Base-by-base conservation (phyloP, 2,329 filamentous ascomycete genomes). In the Epichloe gansuensis region DNA sequence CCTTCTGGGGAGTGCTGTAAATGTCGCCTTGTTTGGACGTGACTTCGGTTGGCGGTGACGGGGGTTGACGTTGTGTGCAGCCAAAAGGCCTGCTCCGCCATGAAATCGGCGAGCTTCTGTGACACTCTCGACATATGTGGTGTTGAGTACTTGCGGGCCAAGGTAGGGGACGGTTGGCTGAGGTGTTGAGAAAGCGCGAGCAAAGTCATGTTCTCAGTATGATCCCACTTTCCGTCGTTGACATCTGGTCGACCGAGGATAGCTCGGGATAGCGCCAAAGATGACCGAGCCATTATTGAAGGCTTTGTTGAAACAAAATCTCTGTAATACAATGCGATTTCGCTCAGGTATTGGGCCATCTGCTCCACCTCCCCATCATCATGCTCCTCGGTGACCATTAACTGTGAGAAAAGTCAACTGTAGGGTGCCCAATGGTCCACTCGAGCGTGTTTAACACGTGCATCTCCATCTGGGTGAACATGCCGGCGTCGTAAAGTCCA, bases 391-490 rank as follows among this genome's bases (percentile, higher is more conserved):
- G 87, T 80, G 41, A 94, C 80, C 56, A 91, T 89, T 56, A 96
- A 75, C 65, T 95, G 87, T 46, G 94, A 79, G 72, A 96, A 98
- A 86, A 88, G 70, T 97, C 91, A 59, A 96, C 88, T 31, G 93
- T 97, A 1, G 93, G 91, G 72, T 97, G 91, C 52, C 93, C 93
- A 60, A 98, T 87, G 60, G 85, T 83, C 93, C 93, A 98, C 67
- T 94, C 89, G 55, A 98, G 80, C 1, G 93, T 98, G 72, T 96
- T 94, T 61, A 98, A 80, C 39, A 98, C 91, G 69, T 98, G 93
- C 91, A 94, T 97, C 74, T 98, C 93, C 93, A 98, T 98, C 71
- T 98, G 93, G 11, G 91, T 91, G 73, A 98, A 98, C 93, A 98
- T 98, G 73, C 95, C 91, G 48, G 95, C 90, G 63, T 98, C 93